Evolutionary conservation across 2,329 filamentous ascomycete genomes (phyloP).

Genomic region (Claviceps sp.): DNA sequence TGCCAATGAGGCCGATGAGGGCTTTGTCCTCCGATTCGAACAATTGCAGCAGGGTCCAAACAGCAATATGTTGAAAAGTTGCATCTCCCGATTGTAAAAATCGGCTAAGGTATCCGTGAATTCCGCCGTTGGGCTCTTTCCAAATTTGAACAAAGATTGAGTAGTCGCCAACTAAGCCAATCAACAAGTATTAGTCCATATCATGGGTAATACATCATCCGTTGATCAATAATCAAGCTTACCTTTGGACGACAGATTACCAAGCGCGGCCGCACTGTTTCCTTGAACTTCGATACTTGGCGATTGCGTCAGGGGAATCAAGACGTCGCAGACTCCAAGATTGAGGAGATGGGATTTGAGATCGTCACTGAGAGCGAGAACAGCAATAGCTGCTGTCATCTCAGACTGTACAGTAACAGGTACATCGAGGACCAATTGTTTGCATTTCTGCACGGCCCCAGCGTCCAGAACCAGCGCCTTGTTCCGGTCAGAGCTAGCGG

Average conservation of each 20-base stretch:
- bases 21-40: constrained; percentile 89
- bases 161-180: constrained; percentile 72
- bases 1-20: constrained; percentile 76
- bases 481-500: constrained; percentile 93
- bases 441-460: constrained; percentile 96
- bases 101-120: constrained; percentile 85
- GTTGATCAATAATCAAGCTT: constrained; percentile 14
- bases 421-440: constrained; percentile 86
- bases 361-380: constrained; percentile 88
- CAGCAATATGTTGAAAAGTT: constrained; percentile 97
- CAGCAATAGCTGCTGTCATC: constrained; percentile 98
- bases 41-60: constrained; percentile 92
- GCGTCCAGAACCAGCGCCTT: constrained; percentile 96
- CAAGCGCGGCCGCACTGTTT: constrained; percentile 90
- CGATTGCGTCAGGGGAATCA: constrained; percentile 90
- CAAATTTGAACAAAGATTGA: constrained; percentile 91
- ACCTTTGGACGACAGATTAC: constrained; percentile 96
- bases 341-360: constrained; percentile 84
- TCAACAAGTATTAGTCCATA: neutral
- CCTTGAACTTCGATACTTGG: constrained; percentile 96
- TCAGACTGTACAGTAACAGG: constrained; percentile 92
- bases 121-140: constrained; percentile 82
- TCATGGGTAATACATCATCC: neutral
- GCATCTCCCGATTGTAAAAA: constrained; percentile 91
- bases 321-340: constrained; percentile 86